Evolutionary conservation across 352 stramenopile species (phyloP).

Genomic region (Phytophthora europaea): DNA sequence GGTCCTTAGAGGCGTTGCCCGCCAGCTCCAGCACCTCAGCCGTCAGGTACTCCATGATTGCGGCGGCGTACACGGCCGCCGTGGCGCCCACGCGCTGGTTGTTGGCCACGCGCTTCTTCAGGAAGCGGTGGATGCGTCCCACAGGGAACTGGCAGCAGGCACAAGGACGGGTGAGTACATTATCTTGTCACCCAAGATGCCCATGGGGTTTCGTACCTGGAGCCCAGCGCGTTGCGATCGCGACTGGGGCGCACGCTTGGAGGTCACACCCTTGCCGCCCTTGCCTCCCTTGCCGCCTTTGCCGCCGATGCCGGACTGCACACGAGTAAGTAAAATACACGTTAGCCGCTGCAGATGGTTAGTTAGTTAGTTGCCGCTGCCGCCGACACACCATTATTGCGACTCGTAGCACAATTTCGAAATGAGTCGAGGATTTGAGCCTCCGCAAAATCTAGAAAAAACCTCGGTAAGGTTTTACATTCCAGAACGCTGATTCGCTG

Average conservation of each 20-base stretch:
- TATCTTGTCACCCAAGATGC: no score
- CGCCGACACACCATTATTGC: conserved; percentile 24
- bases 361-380: not conserved
- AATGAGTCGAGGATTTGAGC: conserved; percentile 7
- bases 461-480: not conserved
- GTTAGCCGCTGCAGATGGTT: conserved; percentile 4
- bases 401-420: conserved; percentile 19
- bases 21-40: conserved; percentile 99
- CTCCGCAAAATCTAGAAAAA: conserved; percentile 3
- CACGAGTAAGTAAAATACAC: conserved; percentile 4
- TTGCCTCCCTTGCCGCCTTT: conserved; percentile 99
- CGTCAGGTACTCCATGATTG: conserved; percentile 99
- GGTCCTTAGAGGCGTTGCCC: conserved; percentile 97
- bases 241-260: conserved; percentile 99
- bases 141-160: conserved; percentile 95
- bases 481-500: not conserved
- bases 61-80: conserved; percentile 99
- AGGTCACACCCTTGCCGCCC: conserved; percentile 98
- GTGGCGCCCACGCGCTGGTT: conserved; percentile 99
- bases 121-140: conserved; percentile 99
- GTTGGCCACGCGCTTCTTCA: conserved; percentile 99
- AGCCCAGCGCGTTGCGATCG: conserved; percentile 98
- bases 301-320: conserved; percentile 87
- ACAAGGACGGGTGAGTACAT: conserved; percentile 10
- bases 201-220: conserved; percentile 85